Evolutionary conservation across 495 filamentous ascomycete species (phyloP).

Genomic region (Neurospora terricola): DNA sequence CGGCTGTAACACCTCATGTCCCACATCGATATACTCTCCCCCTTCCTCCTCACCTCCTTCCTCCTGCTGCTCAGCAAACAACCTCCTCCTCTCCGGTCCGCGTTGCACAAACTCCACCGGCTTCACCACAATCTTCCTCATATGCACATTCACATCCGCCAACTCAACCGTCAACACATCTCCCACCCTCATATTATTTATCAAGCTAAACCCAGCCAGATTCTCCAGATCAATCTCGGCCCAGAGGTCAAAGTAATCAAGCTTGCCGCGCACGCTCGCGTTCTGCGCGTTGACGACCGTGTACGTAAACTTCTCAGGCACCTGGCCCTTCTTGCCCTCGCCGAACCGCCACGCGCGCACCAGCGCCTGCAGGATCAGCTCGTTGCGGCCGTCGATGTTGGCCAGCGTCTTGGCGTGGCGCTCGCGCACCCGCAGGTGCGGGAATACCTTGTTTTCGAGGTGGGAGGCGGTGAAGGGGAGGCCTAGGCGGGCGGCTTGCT

Average conservation of each 20-base stretch:
- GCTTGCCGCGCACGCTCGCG: slow-evolving; percentile 13
- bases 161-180: slow-evolving; percentile 51
- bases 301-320: slow-evolving; percentile 56
- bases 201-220: slow-evolving; percentile 12
- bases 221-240: slow-evolving; percentile 22
- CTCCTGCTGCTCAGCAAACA: not conserved
- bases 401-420: slow-evolving; percentile 22
- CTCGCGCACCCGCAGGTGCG: slow-evolving; percentile 41
- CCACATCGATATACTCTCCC: not conserved
- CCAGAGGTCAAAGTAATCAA: slow-evolving; percentile 32
- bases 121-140: slow-evolving; percentile 40
- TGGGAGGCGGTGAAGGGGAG: slow-evolving; percentile 54
- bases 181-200: slow-evolving; percentile 16
- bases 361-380: slow-evolving; percentile 61
- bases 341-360: slow-evolving; percentile 66
- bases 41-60: not conserved
- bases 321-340: slow-evolving; percentile 26
- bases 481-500: slow-evolving; percentile 14
- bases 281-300: slow-evolving; percentile 22
- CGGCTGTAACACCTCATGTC: not conserved
- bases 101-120: slow-evolving; percentile 23
- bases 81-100: not conserved
- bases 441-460: slow-evolving; percentile 43
- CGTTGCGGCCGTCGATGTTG: slow-evolving; percentile 21
- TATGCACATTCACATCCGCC: slow-evolving; percentile 43